Base-by-base conservation (phyloP, 371 early-diverging fungal genomes). In the Neoconidiobolus thromboides region DNA sequence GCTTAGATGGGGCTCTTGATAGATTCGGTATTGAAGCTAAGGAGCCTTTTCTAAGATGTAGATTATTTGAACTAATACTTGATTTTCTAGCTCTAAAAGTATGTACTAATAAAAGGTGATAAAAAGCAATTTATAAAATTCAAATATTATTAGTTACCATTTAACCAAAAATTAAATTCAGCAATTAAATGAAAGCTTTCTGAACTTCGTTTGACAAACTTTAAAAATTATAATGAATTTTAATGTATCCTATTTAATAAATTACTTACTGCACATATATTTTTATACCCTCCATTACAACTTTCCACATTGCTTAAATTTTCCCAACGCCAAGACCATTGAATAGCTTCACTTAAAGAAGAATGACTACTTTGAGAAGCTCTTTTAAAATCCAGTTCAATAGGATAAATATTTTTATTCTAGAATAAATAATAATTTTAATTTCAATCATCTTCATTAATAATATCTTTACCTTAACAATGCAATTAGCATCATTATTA, bases 251-350 rank as follows among this genome's bases (percentile, higher is more conserved):
- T 15, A 57, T 2, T 43, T 9, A 10, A 48, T n/a, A 9, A 48
- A 26, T 9, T 26, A 46, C 52, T 58, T 58, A 58, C 58, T 2
- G 44, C 14, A n/a, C 58, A 58, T 2, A 58, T 4, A n/a, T 58
- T 58, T 48, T 58, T 58, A 37, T 38, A 39, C 9, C 58, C 58
- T 1, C 10, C 58, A 6, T 38, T 9, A 1, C 44, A 14, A 9
- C 47, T 43, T 36, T 7, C 5, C 2, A 43, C 12, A 9, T 43
- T 43, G 4, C 26, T n/a, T n/a, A 58, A 12, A 2, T 15, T 36
- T 9, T 10, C 39, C 48, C 48, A 58, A 4, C 39, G n/a, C 58
- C 58, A 58, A 5, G 46, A 47, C 58, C 58, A 58, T 10, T 12
- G 26, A 14, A 55, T 12, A 37, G 55, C 14, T 14, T 55, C 55